Evolutionary conservation across 208 protist species (phyloP).

Genomic region (Ichthyophonus hoferi): DNA sequence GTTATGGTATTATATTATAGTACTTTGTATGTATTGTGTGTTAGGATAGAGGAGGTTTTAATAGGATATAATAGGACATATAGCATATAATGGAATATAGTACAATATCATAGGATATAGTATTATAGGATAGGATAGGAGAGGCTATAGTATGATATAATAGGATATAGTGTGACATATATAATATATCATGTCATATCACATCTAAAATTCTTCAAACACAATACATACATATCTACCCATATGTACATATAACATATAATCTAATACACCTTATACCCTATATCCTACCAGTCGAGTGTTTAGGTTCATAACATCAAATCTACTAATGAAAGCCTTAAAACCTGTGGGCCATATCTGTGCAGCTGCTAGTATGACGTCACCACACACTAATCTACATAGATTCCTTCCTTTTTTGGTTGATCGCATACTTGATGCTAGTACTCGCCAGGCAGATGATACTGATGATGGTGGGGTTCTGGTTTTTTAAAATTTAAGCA

Average conservation of each 20-base stretch:
- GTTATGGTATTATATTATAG: too few species aligned
- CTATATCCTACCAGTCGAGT: background rate
- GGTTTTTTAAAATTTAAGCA: too few species aligned
- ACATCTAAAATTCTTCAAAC: too few species aligned
- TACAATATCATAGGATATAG: too few species aligned
- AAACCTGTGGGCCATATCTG: constrained; percentile 31
- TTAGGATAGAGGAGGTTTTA: too few species aligned
- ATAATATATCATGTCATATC: too few species aligned
- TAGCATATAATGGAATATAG: too few species aligned
- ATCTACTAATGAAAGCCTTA: constrained; percentile 31
- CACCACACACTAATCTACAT: background rate
- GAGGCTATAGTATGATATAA: too few species aligned
- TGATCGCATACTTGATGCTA: background rate
- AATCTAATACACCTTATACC: background rate
- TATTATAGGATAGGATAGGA: too few species aligned
- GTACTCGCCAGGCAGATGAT: background rate
- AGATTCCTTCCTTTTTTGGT: constrained; percentile 5
- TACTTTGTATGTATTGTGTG: too few species aligned
- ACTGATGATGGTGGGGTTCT: constrained; percentile 1
- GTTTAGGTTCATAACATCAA: constrained; percentile 4
- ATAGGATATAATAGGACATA: too few species aligned
- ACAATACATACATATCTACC: constrained; percentile 9
- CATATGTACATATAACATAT: background rate
- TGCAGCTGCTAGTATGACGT: background rate
- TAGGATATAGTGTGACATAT: too few species aligned